phyloP scores from a whole-genome alignment of 2,329 filamentous ascomycete genomes.

The Epichloe aotearoae region DNA sequence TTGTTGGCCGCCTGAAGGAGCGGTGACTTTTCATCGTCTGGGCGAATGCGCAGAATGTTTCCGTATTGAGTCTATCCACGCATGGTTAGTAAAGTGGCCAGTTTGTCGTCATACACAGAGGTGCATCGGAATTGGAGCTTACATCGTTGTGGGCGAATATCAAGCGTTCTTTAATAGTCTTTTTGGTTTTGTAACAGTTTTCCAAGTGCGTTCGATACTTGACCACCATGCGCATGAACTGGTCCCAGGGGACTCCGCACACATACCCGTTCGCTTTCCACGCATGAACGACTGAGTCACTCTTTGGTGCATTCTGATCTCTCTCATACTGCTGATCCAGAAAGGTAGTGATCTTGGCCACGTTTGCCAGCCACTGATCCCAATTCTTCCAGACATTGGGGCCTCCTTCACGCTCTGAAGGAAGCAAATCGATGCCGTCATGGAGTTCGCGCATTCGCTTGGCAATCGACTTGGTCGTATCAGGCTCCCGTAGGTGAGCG shows the following conservation, averaged over 20 bases:
- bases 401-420: constrained; percentile 63
- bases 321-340: constrained; percentile 46
- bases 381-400: constrained; percentile 85
- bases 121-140: constrained; percentile 20
- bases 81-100: not conserved
- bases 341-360: constrained; percentile 42
- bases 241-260: constrained; percentile 70
- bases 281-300: constrained; percentile 22
- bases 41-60: constrained; percentile 70
- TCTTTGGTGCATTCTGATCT: constrained; percentile 13
- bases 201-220: constrained; percentile 68
- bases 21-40: constrained; percentile 64
- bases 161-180: constrained; percentile 57
- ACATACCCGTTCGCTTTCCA: constrained; percentile 65
- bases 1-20: constrained; percentile 80
- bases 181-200: constrained; percentile 52
- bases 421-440: constrained; percentile 77
- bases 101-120: too few relatives aligned
- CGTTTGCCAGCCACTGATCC: constrained; percentile 75
- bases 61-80: constrained; percentile 77
- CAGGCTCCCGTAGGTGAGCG: constrained; percentile 62
- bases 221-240: constrained; percentile 61
- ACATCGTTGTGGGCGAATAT: constrained; percentile 98
- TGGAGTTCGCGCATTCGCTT: constrained; percentile 97
- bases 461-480: constrained; percentile 83